A percentile compares a stretch with the other conserved stretches of the same genome.
Evolutionary conservation across 257 asterid genomes (phyloP).

Genomic region (Plantago ovata): DNA sequence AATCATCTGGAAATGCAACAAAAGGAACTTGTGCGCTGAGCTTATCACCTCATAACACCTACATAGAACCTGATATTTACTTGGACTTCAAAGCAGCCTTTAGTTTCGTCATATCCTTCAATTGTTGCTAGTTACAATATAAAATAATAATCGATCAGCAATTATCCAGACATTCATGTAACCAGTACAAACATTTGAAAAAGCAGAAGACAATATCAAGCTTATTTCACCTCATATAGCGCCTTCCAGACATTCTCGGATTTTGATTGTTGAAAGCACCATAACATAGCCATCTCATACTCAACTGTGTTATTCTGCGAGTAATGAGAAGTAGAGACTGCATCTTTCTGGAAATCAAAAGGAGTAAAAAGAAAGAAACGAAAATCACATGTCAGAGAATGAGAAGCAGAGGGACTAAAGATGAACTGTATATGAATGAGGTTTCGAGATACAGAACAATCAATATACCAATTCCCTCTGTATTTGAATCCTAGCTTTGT

Average conservation of each 20-base stretch:
- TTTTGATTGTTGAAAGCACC: constrained; percentile 66
- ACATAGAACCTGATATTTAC: constrained; percentile 23
- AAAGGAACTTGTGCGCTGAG: constrained; percentile 1
- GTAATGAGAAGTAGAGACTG: constrained; percentile 78
- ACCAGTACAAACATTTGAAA: constrained; percentile 5
- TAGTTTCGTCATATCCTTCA: constrained; percentile 28
- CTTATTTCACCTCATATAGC: constrained; percentile 52
- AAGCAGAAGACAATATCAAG: constrained; percentile 11
- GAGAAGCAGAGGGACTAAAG: too few relatives aligned
- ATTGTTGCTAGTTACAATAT: constrained; percentile 36
- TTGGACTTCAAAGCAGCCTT: constrained; percentile 30
- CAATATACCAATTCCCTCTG: constrained; percentile 49
- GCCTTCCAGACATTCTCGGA: constrained; percentile 53
- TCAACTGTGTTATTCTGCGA: constrained; percentile 85
- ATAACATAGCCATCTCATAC: constrained; percentile 72
- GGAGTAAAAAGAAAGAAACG: not conserved
- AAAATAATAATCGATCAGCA: constrained; percentile 9
- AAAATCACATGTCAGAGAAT: not conserved
- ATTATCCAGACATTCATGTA: constrained; percentile 2
- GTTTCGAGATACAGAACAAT: not conserved
- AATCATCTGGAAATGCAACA: not conserved
- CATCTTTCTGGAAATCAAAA: constrained; percentile 53
- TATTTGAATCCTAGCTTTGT: constrained; percentile 45
- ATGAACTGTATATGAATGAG: not conserved
- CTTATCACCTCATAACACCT: constrained; percentile 24